Percentiles rank a stretch among this genome's conserved stretches.
Conservation (phyloP, 345 rosid species). For the Geranium brycei region DNA sequence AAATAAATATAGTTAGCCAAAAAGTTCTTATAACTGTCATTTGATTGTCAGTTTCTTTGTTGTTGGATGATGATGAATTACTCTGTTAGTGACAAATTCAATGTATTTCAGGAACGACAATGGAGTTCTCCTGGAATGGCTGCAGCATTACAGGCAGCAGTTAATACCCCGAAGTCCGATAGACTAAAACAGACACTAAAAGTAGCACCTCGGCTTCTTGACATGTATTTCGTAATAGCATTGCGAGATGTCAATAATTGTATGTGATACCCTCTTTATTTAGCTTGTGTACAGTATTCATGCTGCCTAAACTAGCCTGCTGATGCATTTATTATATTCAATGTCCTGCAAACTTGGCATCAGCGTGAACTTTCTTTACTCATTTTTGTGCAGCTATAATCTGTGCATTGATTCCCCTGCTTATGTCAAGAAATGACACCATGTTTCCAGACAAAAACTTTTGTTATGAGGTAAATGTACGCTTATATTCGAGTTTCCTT, state of each 20-base stretch:
- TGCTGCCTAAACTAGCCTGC: too few species aligned
- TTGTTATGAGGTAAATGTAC: slow-evolving; percentile 52
- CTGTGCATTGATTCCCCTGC: slow-evolving; percentile 76
- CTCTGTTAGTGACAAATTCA: not conserved
- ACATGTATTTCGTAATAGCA: slow-evolving; percentile 54
- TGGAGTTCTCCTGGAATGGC: slow-evolving; percentile 66
- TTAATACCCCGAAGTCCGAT: slow-evolving; percentile 51
- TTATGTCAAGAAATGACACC: slow-evolving; percentile 69
- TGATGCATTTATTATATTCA: not conserved
- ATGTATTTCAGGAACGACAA: slow-evolving; percentile 61
- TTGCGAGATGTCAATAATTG: slow-evolving; percentile 70
- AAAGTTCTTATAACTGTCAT: not conserved
- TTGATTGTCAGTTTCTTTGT: not conserved
- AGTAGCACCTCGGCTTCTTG: slow-evolving; percentile 66
- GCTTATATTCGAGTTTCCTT: slow-evolving; percentile 9
- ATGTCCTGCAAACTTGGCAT: not conserved
- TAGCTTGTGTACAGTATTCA: slow-evolving; percentile 10
- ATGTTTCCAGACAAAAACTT: slow-evolving; percentile 65
- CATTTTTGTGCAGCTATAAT: slow-evolving; percentile 52
- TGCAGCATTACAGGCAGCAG: slow-evolving; percentile 65
- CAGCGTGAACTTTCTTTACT: slow-evolving; percentile 5
- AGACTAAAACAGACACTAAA: slow-evolving; percentile 62
- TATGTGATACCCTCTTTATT: slow-evolving; percentile 20
- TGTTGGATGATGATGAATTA: slow-evolving; percentile 1
- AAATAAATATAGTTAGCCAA: not conserved